phyloP scores from a whole-genome alignment of 768 basidiomycete genomes.

The Rhizopogon vesiculosus region DNA sequence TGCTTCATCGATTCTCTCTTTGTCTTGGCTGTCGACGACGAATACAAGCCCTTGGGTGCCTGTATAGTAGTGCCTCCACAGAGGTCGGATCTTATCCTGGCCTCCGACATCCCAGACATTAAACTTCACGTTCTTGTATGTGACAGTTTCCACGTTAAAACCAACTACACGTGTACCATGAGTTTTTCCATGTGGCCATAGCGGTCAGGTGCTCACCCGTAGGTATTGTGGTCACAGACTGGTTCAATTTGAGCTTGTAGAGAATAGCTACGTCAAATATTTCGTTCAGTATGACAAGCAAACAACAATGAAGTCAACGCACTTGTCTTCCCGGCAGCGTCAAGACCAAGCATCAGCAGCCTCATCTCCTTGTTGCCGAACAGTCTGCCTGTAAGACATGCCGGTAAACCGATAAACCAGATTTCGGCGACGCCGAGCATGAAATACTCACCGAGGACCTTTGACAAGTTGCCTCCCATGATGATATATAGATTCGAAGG shows the following conservation, averaged over 20 bases:
- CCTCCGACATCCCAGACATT: constrained; percentile 97
- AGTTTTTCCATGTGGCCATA: constrained; percentile 3
- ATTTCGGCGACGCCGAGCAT: neutral
- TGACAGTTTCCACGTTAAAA: constrained; percentile 99
- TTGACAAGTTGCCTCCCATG: constrained; percentile 88
- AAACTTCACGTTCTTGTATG: constrained; percentile 97
- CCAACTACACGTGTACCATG: constrained; percentile 55
- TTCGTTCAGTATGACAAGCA: constrained; percentile 5
- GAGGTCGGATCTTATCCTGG: constrained; percentile 98
- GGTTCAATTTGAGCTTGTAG: constrained; percentile 98
- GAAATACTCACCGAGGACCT: constrained; percentile 60
- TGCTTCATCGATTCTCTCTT: constrained; percentile 94
- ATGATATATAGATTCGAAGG: constrained; percentile 27
- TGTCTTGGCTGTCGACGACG: constrained; percentile 95
- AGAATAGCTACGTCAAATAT: constrained; percentile 68
- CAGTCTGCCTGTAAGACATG: constrained; percentile 62
- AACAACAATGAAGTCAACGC: constrained; percentile 28
- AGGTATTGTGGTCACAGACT: constrained; percentile 97
- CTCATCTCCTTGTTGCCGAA: constrained; percentile 99
- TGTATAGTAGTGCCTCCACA: constrained; percentile 99
- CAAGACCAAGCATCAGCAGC: constrained; percentile 92
- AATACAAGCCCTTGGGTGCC: constrained; percentile 98
- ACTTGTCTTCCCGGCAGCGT: constrained; percentile 99
- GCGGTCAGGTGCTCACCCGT: constrained; percentile 55
- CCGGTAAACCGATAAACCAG: neutral